These are phyloP conservation scores for Turnera subulata DNA, from an alignment of 345 rosid genomes.

Conservation along the genomic window DNA sequence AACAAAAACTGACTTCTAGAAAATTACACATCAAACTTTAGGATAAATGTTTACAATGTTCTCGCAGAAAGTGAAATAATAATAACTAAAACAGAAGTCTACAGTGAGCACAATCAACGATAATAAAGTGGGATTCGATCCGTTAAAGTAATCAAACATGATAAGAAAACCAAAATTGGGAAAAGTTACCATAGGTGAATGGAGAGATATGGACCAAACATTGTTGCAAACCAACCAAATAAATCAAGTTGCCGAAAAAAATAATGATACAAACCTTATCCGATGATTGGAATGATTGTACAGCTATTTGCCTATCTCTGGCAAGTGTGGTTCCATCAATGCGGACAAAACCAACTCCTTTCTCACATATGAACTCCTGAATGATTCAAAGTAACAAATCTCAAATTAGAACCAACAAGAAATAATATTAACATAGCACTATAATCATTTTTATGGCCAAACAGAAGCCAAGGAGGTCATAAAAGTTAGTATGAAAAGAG, in stretches of 20 bases:
- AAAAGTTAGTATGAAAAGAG: background rate
- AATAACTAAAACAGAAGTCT: too few relatives aligned
- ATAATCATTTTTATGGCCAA: background rate
- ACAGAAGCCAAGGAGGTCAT: background rate
- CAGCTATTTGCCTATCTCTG: constrained; percentile 87
- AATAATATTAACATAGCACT: background rate
- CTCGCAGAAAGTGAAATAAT: too few relatives aligned
- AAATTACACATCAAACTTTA: too few relatives aligned
- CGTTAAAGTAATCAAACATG: background rate
- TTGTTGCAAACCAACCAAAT: constrained; percentile 3
- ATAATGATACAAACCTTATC: constrained; percentile 41
- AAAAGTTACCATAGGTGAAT: background rate
- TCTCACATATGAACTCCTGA: constrained; percentile 84
- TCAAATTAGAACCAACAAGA: background rate
- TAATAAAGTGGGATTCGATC: background rate
- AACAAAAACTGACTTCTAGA: too few relatives aligned
- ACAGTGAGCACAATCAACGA: too few relatives aligned
- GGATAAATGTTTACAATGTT: too few relatives aligned
- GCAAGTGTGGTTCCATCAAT: constrained; percentile 92
- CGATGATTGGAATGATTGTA: constrained; percentile 59
- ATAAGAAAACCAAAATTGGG: background rate
- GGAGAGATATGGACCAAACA: background rate
- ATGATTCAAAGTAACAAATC: constrained; percentile 17
- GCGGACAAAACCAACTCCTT: constrained; percentile 74
- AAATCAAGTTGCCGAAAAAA: constrained; percentile 1